Evolutionary conservation across 305 asterid genomes (phyloP).

Genomic region (Lippia alba): DNA sequence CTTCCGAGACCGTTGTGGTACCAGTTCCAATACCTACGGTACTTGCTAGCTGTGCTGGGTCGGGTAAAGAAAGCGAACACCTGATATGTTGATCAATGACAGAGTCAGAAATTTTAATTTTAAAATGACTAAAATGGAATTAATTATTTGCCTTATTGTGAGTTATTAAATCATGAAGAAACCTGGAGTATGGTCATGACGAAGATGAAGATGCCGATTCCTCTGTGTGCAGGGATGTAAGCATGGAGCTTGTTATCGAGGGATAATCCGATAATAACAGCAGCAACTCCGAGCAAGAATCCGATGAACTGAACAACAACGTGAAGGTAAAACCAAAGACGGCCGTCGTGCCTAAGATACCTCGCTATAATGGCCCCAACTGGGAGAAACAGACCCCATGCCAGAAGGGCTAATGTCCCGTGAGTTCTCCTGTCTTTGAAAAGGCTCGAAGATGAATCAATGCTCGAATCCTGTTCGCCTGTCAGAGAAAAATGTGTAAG

Average conservation of each 20-base stretch:
- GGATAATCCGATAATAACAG: constrained; percentile 68
- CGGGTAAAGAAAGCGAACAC: constrained; percentile 76
- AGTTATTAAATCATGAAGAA: neutral
- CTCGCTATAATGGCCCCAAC: constrained; percentile 78
- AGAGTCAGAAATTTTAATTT: too few species aligned
- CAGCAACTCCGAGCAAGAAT: constrained; percentile 76
- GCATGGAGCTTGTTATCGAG: constrained; percentile 64
- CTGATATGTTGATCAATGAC: constrained; percentile 35
- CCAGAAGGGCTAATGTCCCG: constrained; percentile 70
- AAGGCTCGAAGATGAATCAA: constrained; percentile 39
- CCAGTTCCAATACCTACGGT: constrained; percentile 70
- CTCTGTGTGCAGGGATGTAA: constrained; percentile 72
- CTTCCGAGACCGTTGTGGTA: constrained; percentile 82
- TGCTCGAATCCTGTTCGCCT: constrained; percentile 50
- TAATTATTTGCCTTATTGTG: too few species aligned
- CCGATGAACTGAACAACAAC: constrained; percentile 71
- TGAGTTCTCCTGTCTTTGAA: constrained; percentile 71
- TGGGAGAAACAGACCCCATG: constrained; percentile 89
- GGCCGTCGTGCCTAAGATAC: constrained; percentile 68
- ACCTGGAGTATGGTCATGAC: constrained; percentile 81
- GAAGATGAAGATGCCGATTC: constrained; percentile 79
- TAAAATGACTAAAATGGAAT: too few species aligned
- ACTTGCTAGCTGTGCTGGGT: constrained; percentile 73
- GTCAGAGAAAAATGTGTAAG: constrained; percentile 23
- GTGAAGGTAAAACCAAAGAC: constrained; percentile 81